These are phyloP conservation scores for Pterocarpus santalinus DNA, from an alignment of 306 rosid genomes.

Conservation along the genomic window DNA sequence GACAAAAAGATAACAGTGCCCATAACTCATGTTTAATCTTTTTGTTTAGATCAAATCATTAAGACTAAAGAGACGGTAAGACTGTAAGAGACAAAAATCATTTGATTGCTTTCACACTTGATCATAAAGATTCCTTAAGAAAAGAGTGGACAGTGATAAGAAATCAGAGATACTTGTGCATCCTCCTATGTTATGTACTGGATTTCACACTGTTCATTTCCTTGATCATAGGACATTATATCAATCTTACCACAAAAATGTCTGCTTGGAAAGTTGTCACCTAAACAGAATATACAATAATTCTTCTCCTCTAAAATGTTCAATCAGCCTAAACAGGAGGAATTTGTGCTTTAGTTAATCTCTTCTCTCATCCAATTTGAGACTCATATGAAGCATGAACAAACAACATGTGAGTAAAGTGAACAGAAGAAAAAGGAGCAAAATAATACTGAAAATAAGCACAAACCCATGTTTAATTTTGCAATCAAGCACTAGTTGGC, in stretches of 20 bases:
- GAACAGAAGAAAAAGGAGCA: neutral
- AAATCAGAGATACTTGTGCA: neutral
- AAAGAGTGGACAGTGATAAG: neutral
- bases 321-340: conserved; percentile 5
- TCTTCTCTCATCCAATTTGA: neutral
- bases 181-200: neutral
- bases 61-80: neutral
- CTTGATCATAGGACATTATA: neutral
- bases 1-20: conserved; percentile 33
- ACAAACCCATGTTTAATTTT: neutral
- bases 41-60: conserved; percentile 7
- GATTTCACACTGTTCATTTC: neutral
- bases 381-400: neutral
- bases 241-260: neutral
- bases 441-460: conserved; percentile 6
- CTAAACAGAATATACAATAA: neutral
- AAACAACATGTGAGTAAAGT: neutral
- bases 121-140: neutral
- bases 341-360: neutral
- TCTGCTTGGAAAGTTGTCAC: neutral
- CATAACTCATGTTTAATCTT: conserved; percentile 34
- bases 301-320: neutral
- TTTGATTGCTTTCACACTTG: neutral
- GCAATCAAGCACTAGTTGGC: conserved; percentile 22
- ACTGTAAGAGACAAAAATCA: neutral